A percentile compares a stretch with the other conserved stretches of the same genome.
These are phyloP conservation scores for Tremellales sp. DNA, from an alignment of 1,284 basidiomycete genomes.

Conservation along the genomic window DNA sequence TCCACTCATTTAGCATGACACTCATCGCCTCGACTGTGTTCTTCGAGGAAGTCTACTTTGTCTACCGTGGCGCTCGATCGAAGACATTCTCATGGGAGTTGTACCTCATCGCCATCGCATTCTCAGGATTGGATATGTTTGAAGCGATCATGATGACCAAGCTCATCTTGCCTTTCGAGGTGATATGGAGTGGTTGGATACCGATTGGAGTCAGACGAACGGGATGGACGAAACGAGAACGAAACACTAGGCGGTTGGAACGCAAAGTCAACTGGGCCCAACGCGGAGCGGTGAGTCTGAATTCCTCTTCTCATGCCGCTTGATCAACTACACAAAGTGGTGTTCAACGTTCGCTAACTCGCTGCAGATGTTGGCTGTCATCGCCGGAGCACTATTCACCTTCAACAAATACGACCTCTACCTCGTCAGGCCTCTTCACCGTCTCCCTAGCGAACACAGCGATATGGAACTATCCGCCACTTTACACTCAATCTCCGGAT, in stretches of 20 bases:
- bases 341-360: background rate
- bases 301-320: background rate
- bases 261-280: background rate
- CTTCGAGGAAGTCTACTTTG: background rate
- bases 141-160: background rate
- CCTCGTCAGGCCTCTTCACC: background rate
- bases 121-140: background rate
- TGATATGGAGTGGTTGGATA: background rate
- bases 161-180: background rate
- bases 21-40: background rate
- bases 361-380: too few species aligned
- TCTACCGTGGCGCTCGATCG: background rate
- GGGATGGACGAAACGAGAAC: background rate
- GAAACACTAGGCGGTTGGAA: background rate
- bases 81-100: background rate
- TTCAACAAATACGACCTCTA: background rate
- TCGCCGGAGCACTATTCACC: background rate
- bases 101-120: background rate
- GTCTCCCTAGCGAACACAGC: too few species aligned
- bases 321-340: background rate
- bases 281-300: background rate
- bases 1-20: slow-evolving; percentile 2
- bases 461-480: background rate
- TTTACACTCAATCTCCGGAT: background rate
- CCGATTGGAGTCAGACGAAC: background rate